A percentile compares a stretch with the other conserved stretches of the same genome.
phyloP scores from a whole-genome alignment of 371 early-diverging fungal genomes.

The Basidiobolus meristosporus region DNA sequence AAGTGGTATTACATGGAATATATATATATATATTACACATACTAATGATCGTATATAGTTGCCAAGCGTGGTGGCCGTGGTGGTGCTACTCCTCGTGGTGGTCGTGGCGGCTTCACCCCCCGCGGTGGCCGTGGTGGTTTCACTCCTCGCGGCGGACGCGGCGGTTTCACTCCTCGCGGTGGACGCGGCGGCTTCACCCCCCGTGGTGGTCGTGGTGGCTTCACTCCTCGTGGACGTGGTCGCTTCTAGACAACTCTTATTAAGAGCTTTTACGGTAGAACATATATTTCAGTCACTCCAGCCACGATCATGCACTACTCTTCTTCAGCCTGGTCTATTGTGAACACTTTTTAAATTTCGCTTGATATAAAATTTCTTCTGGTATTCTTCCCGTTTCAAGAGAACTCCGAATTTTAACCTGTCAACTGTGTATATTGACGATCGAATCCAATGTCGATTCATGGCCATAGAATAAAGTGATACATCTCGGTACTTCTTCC shows the following conservation, averaged over 20 bases:
- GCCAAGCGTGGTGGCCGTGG: slow-evolving; percentile 21
- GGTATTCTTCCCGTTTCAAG: too few species aligned
- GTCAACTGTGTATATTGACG: neutral
- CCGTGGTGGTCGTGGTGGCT: slow-evolving; percentile 9
- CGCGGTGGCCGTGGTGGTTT: neutral
- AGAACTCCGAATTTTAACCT: neutral
- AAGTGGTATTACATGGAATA: neutral
- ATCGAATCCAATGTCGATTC: too few species aligned
- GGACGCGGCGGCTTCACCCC: slow-evolving; percentile 5
- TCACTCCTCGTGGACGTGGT: slow-evolving; percentile 5
- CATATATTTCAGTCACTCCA: neutral
- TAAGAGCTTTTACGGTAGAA: neutral
- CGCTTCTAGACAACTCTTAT: slow-evolving; percentile 2
- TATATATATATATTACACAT: neutral
- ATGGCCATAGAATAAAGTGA: too few species aligned
- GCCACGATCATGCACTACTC: too few species aligned
- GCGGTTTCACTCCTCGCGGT: slow-evolving; percentile 8
- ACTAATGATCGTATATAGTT: too few species aligned
- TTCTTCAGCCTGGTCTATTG: too few species aligned
- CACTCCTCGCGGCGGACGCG: slow-evolving; percentile 2
- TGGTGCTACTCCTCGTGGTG: slow-evolving; percentile 16
- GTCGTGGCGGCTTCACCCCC: slow-evolving; percentile 5
- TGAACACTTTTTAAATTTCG: too few species aligned
- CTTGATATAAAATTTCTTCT: too few species aligned
- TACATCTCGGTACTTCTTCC: too few species aligned